phyloP scores from a whole-genome alignment of 768 basidiomycete species.

The Amylocystis lapponica region DNA sequence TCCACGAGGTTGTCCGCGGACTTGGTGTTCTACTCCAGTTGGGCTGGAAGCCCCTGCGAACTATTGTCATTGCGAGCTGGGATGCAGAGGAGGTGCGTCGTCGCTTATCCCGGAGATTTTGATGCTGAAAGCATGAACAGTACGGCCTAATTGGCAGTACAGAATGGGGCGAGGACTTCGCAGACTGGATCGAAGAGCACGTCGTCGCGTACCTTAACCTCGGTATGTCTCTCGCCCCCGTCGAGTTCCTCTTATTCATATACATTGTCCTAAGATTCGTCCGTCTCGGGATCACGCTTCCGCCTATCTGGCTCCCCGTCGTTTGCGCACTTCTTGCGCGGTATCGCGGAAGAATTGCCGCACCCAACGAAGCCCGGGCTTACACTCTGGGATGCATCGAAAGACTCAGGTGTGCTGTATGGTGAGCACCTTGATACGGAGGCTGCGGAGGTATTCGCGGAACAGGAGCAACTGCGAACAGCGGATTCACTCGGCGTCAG shows the following conservation, averaged over 20 bases:
- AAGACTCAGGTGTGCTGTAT: slow-evolving; percentile 52
- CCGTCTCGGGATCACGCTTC: slow-evolving; percentile 59
- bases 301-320: slow-evolving; percentile 66
- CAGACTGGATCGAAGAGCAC: slow-evolving; percentile 70
- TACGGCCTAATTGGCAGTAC: slow-evolving; percentile 79
- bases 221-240: slow-evolving; percentile 28
- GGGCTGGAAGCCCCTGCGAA: slow-evolving; percentile 84
- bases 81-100: slow-evolving; percentile 60
- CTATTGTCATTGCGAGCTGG: slow-evolving; percentile 75
- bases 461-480: slow-evolving; percentile 7
- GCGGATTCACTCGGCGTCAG: slow-evolving; percentile 36
- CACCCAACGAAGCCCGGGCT: slow-evolving; percentile 63
- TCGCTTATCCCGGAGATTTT: not conserved
- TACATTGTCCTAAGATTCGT: slow-evolving; percentile 41
- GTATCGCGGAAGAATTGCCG: slow-evolving; percentile 62
- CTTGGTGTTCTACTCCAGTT: slow-evolving; percentile 58
- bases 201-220: slow-evolving; percentile 87
- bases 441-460: slow-evolving; percentile 35
- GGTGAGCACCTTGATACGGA: slow-evolving; percentile 37
- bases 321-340: slow-evolving; percentile 67
- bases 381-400: slow-evolving; percentile 74
- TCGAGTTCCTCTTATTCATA: not conserved
- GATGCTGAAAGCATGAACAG: slow-evolving; percentile 18
- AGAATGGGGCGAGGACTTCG: slow-evolving; percentile 93
- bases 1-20: slow-evolving; percentile 73